Base-by-base conservation (phyloP, 2,329 filamentous ascomycete genomes). In the Colletotrichum truncatum region DNA sequence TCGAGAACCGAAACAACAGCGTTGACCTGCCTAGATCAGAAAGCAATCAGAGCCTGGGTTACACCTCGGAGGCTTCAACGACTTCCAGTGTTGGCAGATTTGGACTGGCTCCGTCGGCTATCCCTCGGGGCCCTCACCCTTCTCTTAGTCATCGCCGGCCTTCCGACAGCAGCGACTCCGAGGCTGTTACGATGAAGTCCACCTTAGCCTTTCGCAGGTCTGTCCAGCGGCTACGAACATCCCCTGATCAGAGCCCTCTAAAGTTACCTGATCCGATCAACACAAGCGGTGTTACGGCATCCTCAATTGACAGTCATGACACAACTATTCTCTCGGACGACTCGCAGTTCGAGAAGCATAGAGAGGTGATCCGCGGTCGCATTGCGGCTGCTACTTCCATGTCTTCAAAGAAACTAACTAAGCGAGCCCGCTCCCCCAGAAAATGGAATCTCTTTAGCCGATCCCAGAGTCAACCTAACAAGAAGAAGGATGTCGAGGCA, bases 381-480 rank as follows among this genome's bases (percentile, higher is more conserved):
- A 63, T 73, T 10, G 69, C 73, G 23, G 53, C 74, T 67, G 72
- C 67, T 21, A 68, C 72, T 18, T 73, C 71, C 28, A 46, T 68
- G 3, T 57, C 73, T 1, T 77, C 85, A 0, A 89, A 84, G 74
- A 90, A 89, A 73, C 74, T 87, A 21, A 80, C 82, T 21, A 89
- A 88, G 73, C 81, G 82, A 56, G 73, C 82, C 1, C 84, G 81
- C 43, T 87, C 85, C 25, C 87, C 87, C 23, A 82, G 85, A 7
- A 89, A 85, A 69, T 91, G 88, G 88, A 90, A 89, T 67, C 73
- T 90, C 11, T 90, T 91, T 69, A 82, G 87, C 51, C 81, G 87
- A 48, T 85, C 85, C 0, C 84, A 87, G 28, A 81, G 75, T 34
- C 78, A 81, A 41, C 71, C 80, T 3, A 48, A 55, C 30, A 68